A percentile compares a stretch with the other conserved stretches of the same genome.
Evolutionary conservation across 139 green algal species (phyloP).

Genomic region (Desmodesmus armatus): DNA sequence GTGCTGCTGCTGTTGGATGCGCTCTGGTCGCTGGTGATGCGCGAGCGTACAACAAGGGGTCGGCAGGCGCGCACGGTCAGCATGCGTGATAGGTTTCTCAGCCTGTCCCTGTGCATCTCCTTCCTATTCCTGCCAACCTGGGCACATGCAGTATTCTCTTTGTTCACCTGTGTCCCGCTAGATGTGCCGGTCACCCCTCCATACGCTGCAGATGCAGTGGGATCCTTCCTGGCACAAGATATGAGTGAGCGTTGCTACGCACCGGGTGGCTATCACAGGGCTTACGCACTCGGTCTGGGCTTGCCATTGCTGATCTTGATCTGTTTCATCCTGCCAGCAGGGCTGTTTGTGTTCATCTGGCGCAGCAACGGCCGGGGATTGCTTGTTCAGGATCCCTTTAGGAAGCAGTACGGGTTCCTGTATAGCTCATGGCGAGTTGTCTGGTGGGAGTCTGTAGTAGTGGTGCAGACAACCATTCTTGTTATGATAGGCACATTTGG

Average conservation of each 20-base stretch:
- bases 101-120: not conserved
- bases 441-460: conserved; percentile 1
- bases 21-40: not conserved
- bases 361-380: not conserved
- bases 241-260: not conserved
- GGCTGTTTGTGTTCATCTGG: not conserved
- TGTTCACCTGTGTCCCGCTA: not conserved
- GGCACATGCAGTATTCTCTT: not conserved
- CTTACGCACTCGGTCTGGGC: not conserved
- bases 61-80: not conserved
- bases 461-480: not conserved
- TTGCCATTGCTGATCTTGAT: not conserved
- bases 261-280: not conserved
- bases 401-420: not conserved
- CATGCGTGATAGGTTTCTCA: not conserved
- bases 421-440: not conserved
- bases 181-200: not conserved
- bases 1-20: not conserved
- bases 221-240: not conserved
- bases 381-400: not conserved
- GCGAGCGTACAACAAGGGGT: not conserved
- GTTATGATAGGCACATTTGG: not conserved
- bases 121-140: not conserved
- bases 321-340: not conserved
- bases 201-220: not conserved